A percentile compares a stretch with the other conserved stretches of the same genome.
Conservation (phyloP, 1,284 basidiomycete genomes). For the Heterobasidion occidentale region DNA sequence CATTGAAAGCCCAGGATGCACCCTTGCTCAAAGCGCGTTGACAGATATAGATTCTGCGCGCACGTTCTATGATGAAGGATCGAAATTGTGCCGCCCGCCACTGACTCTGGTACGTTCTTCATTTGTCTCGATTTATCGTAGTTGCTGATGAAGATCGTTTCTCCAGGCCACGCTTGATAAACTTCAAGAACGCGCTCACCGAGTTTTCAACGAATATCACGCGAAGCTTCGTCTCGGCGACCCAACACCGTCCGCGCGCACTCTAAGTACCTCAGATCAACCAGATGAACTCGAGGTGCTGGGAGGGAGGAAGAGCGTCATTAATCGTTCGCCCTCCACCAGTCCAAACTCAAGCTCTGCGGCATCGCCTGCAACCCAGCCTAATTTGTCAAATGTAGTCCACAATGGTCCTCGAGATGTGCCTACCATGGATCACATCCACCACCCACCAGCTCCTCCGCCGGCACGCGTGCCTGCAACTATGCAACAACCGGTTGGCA, state of each 20-base stretch:
- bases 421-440: not conserved
- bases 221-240: not conserved
- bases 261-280: slow-evolving; percentile 10
- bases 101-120: slow-evolving; percentile 27
- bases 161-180: slow-evolving; percentile 14
- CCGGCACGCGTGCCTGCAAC: not conserved
- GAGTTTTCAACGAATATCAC: slow-evolving; percentile 10
- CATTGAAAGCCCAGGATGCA: slow-evolving; percentile 36
- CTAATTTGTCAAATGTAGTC: not conserved
- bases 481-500: not conserved
- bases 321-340: slow-evolving; percentile 21
- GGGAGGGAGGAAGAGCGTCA: slow-evolving; percentile 27
- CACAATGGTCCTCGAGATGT: not conserved
- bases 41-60: slow-evolving; percentile 29
- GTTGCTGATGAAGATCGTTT: not conserved
- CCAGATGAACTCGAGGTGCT: slow-evolving; percentile 28
- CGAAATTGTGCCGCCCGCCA: slow-evolving; percentile 28
- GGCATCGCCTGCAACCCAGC: not conserved
- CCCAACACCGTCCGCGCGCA: not conserved
- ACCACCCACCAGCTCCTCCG: not conserved
- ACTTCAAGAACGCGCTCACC: slow-evolving; percentile 14
- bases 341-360: slow-evolving; percentile 5
- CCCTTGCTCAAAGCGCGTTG: slow-evolving; percentile 31
- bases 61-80: slow-evolving; percentile 35
- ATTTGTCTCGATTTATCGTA: not conserved